Evolutionary conservation across 108 stramenopile species (phyloP), one percentile per base, ranked within the genome.

Genomic region (Ochromonas danica): DNA sequence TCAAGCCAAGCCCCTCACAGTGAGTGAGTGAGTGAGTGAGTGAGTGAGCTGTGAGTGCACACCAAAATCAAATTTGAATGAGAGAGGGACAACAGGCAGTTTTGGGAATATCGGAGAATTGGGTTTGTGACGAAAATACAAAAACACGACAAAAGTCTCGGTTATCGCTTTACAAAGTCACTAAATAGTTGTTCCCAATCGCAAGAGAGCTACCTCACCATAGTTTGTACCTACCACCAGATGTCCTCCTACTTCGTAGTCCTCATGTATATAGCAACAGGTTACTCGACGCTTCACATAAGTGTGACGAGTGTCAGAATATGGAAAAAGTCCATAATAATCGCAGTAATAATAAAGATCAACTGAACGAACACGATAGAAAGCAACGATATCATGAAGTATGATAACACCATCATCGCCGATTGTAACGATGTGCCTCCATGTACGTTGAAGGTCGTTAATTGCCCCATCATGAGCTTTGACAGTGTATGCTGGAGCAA

Each of bases 391-490:
- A 36, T 67, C 31, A 36, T 14, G 25, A 6, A 67, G 17, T 6
- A 35, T 67, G 10, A 67, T 6, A 6, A 36, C 25, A 31, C 63
- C 63, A 36, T 67, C 63, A 33, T 67, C 63, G 3, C 63, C 63
- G 6, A 67, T 67, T 6, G 63, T 31, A 6, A 67, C 6, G 14
- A 67, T 67, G 31, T 67, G 63, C 33, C 31, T 28, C 30, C 31
- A 33, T 6, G 63, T 67, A 6, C 35, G 27, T 28, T 10, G 3
- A 31, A 67, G 63, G 6, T 67, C 33, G 10, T 28, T 67, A 25
- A 67, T 67, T 14, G 63, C 3, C 33, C 63, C 63, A 25, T 36
- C 33, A 67, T 67, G 63, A 33, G 63, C 63, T 67, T 67, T 67
- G 35, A 67, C 31, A 10, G 63, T 67, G 63, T 31, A 67, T 35